Base-by-base conservation (phyloP, 75 land plant species). In the Chamaecyparis obtusa region DNA sequence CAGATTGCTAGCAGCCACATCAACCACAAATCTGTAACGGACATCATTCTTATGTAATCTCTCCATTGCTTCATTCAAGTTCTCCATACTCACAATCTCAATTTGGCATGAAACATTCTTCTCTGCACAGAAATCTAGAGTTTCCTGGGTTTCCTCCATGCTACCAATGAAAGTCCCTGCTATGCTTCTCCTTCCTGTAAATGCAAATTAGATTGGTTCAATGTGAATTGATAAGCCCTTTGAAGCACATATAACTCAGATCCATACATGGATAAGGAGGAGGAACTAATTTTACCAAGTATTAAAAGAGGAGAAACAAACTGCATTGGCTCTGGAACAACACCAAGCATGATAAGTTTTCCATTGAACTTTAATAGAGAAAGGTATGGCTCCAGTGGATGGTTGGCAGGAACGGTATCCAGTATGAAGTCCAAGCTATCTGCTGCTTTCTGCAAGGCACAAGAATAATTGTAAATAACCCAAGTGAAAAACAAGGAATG, bases 1-100 rank as follows among this genome's bases (percentile, higher is more conserved):
- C 2, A 91, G 92, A 1, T 92, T 90, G 91, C 92, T 91, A 7
- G 89, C 86, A 32, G 94, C 96, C 21, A 96, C 91, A 56, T 97
- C 97, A 15, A 96, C 87, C 17, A 97, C 99, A 67, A 97, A 97
- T 46, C 99, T 90, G 88, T 95, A 96, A 24, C 96, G 87, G 14
- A 96, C 97, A 75, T 96, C 99, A 86, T 93, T 95, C 87, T 89
- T 93, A 67, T 93, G 92, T 48, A 97, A 86, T 67, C 97, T 90
- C 57, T 94, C 92, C 55, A 97, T 57, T 19, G 99, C 99, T 43
- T 88, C 79, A 87, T 96, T 95, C 21, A 94, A 82, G 71, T 94
- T 90, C 49, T 96, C 95, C 87, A 93, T 87, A 54, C 89, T 90
- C 57, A 97, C 94, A 35, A 93, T 78, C 91, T 97, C 99, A 64